Evolutionary conservation across 331 rosid genomes (phyloP).

Genomic region (Malus hybrid): DNA sequence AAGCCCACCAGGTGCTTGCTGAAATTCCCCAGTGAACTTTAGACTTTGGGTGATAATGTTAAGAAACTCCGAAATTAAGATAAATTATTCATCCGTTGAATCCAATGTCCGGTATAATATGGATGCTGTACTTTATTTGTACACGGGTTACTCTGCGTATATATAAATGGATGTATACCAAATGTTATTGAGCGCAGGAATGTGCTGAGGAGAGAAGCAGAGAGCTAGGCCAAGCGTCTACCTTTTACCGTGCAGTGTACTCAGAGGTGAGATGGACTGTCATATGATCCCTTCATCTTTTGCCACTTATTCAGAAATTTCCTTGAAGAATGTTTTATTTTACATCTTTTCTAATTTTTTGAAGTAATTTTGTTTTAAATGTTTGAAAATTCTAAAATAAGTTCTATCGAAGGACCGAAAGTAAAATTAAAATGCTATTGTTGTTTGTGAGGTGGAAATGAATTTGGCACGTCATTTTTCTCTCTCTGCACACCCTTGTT

Average conservation of each 20-base stretch:
- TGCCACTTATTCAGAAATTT: neutral
- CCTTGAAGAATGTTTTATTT: neutral
- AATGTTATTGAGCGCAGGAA: conserved; percentile 9
- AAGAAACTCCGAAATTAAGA: neutral
- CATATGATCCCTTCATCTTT: neutral
- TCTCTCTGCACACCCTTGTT: no score
- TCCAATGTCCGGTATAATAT: neutral
- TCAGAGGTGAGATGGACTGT: conserved; percentile 18
- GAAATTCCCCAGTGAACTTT: neutral
- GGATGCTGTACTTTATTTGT: neutral
- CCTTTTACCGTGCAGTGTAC: conserved; percentile 22
- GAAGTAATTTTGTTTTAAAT: neutral
- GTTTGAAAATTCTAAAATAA: neutral
- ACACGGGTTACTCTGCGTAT: neutral
- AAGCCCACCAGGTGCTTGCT: neutral
- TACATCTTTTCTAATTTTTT: neutral
- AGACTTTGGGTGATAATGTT: no score
- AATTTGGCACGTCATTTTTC: no score
- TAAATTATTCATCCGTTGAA: neutral
- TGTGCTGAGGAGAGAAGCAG: conserved; percentile 10
- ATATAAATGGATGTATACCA: neutral
- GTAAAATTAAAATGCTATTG: neutral
- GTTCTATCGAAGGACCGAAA: neutral
- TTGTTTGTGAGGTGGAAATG: no score
- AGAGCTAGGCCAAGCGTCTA: conserved; percentile 14